Percentiles rank a stretch among this genome's conserved stretches.
Evolutionary conservation across 2,329 filamentous ascomycete genomes (phyloP).

Genomic region (Trichoderma pleuroti): DNA sequence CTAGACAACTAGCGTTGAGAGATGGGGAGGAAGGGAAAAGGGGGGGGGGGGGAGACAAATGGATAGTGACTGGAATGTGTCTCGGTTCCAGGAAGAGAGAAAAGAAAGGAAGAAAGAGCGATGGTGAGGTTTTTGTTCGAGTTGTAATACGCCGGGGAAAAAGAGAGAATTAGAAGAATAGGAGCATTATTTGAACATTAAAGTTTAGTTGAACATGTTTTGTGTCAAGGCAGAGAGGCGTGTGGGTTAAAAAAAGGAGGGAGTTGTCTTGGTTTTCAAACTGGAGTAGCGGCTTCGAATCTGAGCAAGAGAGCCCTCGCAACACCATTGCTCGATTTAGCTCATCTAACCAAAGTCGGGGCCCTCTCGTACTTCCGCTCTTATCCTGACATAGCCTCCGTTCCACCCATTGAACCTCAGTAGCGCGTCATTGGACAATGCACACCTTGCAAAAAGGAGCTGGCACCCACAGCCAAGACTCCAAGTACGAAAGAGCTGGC

Average conservation of each 20-base stretch:
- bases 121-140: not conserved
- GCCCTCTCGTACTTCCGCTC: slow-evolving; percentile 1
- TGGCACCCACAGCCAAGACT: slow-evolving; percentile 3
- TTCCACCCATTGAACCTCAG: not conserved
- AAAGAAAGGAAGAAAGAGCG: not conserved
- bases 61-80: not conserved
- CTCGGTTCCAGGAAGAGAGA: not conserved
- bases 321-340: not conserved
- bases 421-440: slow-evolving; percentile 1
- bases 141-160: not conserved
- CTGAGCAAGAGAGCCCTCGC: not conserved
- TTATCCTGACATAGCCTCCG: slow-evolving; percentile 3
- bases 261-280: not conserved
- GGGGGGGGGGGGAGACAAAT: not conserved
- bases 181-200: not conserved
- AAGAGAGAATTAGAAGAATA: not conserved
- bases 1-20: not conserved
- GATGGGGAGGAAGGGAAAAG: not conserved
- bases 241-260: not conserved
- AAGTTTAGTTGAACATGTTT: slow-evolving; percentile 6
- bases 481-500: slow-evolving; percentile 6
- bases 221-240: not conserved
- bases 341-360: not conserved
- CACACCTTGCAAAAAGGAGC: slow-evolving; percentile 9
- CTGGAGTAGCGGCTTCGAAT: not conserved